These are phyloP conservation scores for Lentinula detonsa DNA, from an alignment of 768 basidiomycete genomes.

Conservation along the genomic window DNA sequence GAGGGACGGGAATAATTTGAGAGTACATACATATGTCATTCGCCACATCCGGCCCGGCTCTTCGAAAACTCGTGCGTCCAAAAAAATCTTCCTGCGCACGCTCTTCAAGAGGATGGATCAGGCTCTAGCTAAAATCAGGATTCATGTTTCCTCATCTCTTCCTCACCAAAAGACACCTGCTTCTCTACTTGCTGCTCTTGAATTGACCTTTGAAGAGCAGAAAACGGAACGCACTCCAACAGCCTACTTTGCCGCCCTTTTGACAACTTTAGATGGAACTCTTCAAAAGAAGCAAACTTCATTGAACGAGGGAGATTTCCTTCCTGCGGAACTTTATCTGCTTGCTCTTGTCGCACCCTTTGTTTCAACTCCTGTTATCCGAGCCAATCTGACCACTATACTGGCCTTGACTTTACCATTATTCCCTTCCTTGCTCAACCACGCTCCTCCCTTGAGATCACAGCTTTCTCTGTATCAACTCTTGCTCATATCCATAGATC, in stretches of 20 bases:
- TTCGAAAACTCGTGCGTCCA: not conserved
- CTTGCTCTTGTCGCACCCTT: conserved; percentile 72
- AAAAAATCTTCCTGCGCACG: not conserved
- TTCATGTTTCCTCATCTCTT: conserved; percentile 76
- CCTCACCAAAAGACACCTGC: conserved; percentile 88
- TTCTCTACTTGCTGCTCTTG: conserved; percentile 76
- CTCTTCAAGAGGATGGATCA: conserved; percentile 46
- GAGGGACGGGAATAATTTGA: too few species aligned
- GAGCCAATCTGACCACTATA: conserved; percentile 65
- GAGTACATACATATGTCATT: too few species aligned
- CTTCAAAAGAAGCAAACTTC: conserved; percentile 51
- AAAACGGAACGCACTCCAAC: conserved; percentile 65
- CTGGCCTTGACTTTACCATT: conserved; percentile 73
- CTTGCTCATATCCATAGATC: conserved; percentile 66
- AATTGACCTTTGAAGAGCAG: conserved; percentile 71
- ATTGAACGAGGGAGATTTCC: conserved; percentile 61
- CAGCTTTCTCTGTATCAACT: conserved; percentile 73
- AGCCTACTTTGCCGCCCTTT: conserved; percentile 91
- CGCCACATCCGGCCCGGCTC: not conserved
- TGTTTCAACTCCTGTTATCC: conserved; percentile 75
- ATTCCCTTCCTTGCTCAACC: conserved; percentile 56
- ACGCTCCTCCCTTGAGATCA: conserved; percentile 82
- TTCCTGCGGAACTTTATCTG: conserved; percentile 83
- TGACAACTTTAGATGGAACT: conserved; percentile 78
- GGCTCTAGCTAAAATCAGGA: conserved; percentile 78